Evolutionary conservation across 176 grass and related monocot species (phyloP).

Genomic region (Aechmea fasciata): DNA sequence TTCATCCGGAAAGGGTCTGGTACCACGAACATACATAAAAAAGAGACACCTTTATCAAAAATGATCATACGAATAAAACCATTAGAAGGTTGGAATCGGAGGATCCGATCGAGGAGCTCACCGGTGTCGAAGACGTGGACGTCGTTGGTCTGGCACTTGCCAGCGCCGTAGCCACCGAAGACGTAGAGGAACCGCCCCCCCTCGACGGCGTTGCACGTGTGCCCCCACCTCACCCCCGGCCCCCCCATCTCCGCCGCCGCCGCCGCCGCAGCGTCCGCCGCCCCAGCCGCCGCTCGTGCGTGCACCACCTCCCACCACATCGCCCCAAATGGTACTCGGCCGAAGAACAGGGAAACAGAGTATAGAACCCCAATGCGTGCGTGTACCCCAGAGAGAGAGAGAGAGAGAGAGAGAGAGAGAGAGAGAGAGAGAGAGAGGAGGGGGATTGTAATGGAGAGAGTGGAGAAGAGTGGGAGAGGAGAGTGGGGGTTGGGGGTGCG

Average conservation of each 20-base stretch:
- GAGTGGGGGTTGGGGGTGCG: background rate
- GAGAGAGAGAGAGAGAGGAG: background rate
- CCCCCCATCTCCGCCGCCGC: constrained; percentile 12
- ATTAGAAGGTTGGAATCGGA: background rate
- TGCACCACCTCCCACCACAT: constrained; percentile 21
- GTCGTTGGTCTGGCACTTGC: constrained; percentile 25
- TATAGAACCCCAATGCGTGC: background rate
- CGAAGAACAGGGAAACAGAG: background rate
- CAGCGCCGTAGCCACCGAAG: constrained; percentile 18
- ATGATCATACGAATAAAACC: background rate
- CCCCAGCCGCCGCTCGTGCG: background rate
- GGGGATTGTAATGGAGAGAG: background rate
- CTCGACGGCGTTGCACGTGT: constrained; percentile 17
- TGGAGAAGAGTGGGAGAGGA: background rate
- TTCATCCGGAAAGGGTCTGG: background rate
- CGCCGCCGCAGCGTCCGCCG: background rate
- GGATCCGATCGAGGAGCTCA: background rate
- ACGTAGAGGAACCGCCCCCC: constrained; percentile 18
- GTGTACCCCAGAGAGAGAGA: no score
- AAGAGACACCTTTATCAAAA: background rate
- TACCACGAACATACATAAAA: background rate
- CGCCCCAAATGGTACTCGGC: background rate
- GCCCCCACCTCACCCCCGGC: constrained; percentile 19
- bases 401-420: background rate
- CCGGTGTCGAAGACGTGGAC: constrained; percentile 26